Conservation (phyloP, 2,329 filamentous ascomycete species). For the Colletotrichum sp. region DNA sequence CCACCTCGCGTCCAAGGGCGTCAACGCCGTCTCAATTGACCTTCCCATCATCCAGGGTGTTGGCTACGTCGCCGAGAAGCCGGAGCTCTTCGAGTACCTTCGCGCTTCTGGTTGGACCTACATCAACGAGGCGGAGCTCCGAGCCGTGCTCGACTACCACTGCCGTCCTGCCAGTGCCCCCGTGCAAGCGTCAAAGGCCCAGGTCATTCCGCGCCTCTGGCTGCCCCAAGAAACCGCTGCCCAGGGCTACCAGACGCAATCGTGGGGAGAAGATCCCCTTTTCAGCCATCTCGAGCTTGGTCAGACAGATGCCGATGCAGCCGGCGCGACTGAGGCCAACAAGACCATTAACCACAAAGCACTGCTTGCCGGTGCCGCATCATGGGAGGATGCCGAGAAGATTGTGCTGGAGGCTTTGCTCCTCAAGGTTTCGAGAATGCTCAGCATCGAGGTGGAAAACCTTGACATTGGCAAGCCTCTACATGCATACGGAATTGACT, state of each 20-base stretch:
- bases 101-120: conserved; percentile 25
- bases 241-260: conserved; percentile 24
- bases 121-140: conserved; percentile 26
- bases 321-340: background rate
- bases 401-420: conserved; percentile 27
- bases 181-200: background rate
- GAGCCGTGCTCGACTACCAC: conserved; percentile 28
- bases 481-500: conserved; percentile 29
- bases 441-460: conserved; percentile 20
- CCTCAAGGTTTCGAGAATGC: conserved; percentile 26
- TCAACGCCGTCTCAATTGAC: conserved; percentile 54
- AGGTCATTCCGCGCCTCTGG: conserved; percentile 29
- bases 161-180: conserved; percentile 14
- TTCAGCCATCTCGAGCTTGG: conserved; percentile 24
- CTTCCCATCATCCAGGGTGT: conserved; percentile 56
- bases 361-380: conserved; percentile 24
- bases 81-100: conserved; percentile 26
- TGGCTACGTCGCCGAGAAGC: conserved; percentile 55
- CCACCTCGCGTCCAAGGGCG: conserved; percentile 40
- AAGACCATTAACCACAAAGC: conserved; percentile 17
- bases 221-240: conserved; percentile 25
- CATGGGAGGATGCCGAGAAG: conserved; percentile 24
- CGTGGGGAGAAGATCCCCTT: conserved; percentile 27
- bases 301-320: background rate
- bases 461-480: conserved; percentile 25